Conservation (phyloP, 208 protist genomes). For the Trypanosoma rangeli region DNA sequence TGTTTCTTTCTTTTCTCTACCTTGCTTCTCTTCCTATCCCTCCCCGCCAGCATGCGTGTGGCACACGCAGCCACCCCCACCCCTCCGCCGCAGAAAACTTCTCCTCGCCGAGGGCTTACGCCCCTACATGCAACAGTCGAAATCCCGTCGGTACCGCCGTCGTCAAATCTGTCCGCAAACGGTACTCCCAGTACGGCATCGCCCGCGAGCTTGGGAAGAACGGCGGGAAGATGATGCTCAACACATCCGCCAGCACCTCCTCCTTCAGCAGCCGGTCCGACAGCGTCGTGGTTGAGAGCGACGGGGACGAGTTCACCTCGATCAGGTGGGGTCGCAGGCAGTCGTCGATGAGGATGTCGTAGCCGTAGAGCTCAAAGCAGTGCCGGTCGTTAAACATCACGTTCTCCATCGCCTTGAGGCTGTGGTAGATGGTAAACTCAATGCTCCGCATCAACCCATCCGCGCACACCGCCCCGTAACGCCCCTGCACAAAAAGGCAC, state of each 20-base stretch:
- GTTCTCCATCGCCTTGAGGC: slow-evolving; percentile 84
- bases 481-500: slow-evolving; percentile 80
- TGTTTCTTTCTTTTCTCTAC: too few species aligned
- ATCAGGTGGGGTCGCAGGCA: slow-evolving; percentile 95
- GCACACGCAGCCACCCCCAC: too few species aligned
- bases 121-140: slow-evolving; percentile 41
- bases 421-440: slow-evolving; percentile 92
- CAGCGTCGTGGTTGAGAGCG: slow-evolving; percentile 81
- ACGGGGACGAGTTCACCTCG: slow-evolving; percentile 95
- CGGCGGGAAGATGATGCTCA: slow-evolving; percentile 85
- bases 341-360: slow-evolving; percentile 97
- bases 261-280: slow-evolving; percentile 87
- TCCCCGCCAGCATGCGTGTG: too few species aligned
- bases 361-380: slow-evolving; percentile 98
- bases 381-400: slow-evolving; percentile 95
- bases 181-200: slow-evolving; percentile 85
- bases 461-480: slow-evolving; percentile 64
- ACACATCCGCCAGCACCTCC: slow-evolving; percentile 72
- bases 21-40: too few species aligned
- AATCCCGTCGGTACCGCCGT: slow-evolving; percentile 69
- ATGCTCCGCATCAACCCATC: slow-evolving; percentile 88
- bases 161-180: slow-evolving; percentile 72
- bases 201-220: slow-evolving; percentile 52
- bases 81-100: too few species aligned
- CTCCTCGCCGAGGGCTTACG: not conserved